A percentile compares a stretch with the other conserved stretches of the same genome.
phyloP scores from a whole-genome alignment of 2,329 filamentous ascomycete genomes.

The Tolypocladium capitatum region DNA sequence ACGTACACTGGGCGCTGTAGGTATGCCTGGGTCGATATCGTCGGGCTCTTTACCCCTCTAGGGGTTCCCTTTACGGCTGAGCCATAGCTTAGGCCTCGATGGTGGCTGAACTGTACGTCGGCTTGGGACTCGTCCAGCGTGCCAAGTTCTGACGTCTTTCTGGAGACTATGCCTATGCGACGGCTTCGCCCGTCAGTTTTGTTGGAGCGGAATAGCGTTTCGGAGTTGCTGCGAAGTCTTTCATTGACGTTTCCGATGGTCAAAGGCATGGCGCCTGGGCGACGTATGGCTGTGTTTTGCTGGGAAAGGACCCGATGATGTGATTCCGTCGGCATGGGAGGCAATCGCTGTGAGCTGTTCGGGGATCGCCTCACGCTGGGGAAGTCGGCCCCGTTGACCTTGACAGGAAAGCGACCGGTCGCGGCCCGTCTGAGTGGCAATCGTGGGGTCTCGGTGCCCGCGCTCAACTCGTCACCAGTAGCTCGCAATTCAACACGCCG shows the following conservation, averaged over 20 bases:
- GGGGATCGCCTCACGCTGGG: slow-evolving; percentile 52
- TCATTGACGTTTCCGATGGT: slow-evolving; percentile 61
- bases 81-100: slow-evolving; percentile 53
- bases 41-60: slow-evolving; percentile 35
- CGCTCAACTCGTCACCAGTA: slow-evolving; percentile 50
- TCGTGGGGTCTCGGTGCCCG: slow-evolving; percentile 68
- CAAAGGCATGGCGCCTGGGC: slow-evolving; percentile 54
- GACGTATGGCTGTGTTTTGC: slow-evolving; percentile 48
- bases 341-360: slow-evolving; percentile 43
- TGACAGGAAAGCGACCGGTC: slow-evolving; percentile 54
- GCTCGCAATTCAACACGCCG: slow-evolving; percentile 42
- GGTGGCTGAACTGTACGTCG: slow-evolving; percentile 53
- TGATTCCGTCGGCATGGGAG: slow-evolving; percentile 63
- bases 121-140: slow-evolving; percentile 48
- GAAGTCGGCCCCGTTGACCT: slow-evolving; percentile 63
- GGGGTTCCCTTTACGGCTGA: slow-evolving; percentile 48
- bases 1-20: slow-evolving; percentile 49
- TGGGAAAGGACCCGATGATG: slow-evolving; percentile 67
- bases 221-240: slow-evolving; percentile 51
- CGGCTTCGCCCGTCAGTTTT: slow-evolving; percentile 41
- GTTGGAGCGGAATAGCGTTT: slow-evolving; percentile 41
- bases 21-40: slow-evolving; percentile 43
- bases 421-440: slow-evolving; percentile 48
- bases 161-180: slow-evolving; percentile 52
- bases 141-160: slow-evolving; percentile 44